Conservation (phyloP, 2,329 filamentous ascomycete genomes). For the Tolypocladium amazonense region DNA sequence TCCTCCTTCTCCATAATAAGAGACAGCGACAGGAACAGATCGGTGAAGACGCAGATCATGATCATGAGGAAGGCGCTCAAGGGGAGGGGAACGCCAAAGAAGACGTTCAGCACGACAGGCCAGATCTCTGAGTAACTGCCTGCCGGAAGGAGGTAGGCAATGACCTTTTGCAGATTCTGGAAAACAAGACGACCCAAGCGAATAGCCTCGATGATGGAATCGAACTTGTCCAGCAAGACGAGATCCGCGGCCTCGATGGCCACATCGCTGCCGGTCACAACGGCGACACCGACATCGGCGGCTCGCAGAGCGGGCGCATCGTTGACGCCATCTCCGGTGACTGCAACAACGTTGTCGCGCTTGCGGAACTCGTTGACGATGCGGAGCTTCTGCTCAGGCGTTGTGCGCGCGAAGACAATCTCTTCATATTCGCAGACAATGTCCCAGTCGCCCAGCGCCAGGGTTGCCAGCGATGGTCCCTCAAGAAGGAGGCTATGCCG, state of each 20-base stretch:
- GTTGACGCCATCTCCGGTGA: constrained; percentile 66
- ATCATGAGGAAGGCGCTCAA: constrained; percentile 46
- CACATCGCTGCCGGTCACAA: constrained; percentile 53
- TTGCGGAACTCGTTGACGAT: constrained; percentile 59
- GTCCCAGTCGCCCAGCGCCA: constrained; percentile 38
- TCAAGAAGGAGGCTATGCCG: constrained; percentile 27
- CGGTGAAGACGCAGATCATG: constrained; percentile 46
- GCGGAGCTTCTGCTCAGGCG: constrained; percentile 59
- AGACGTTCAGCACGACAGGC: constrained; percentile 45
- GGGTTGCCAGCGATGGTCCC: constrained; percentile 45
- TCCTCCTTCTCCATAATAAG: constrained; percentile 47
- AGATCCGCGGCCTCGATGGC: constrained; percentile 56
- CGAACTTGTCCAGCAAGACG: constrained; percentile 60
- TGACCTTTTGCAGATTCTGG: constrained; percentile 30
- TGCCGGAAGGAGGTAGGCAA: constrained; percentile 36
- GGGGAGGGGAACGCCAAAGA: constrained; percentile 40
- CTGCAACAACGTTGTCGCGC: constrained; percentile 50
- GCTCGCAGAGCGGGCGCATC: constrained; percentile 56
- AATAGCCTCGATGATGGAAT: constrained; percentile 58
- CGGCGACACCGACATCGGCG: constrained; percentile 59
- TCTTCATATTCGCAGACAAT: constrained; percentile 39
- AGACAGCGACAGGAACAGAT: constrained; percentile 38
- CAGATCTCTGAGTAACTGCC: constrained; percentile 47
- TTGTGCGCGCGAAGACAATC: constrained; percentile 58
- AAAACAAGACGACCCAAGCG: constrained; percentile 28